Base-by-base conservation (phyloP, 176 grass and related monocot genomes). In the Oryza meyeriana region DNA sequence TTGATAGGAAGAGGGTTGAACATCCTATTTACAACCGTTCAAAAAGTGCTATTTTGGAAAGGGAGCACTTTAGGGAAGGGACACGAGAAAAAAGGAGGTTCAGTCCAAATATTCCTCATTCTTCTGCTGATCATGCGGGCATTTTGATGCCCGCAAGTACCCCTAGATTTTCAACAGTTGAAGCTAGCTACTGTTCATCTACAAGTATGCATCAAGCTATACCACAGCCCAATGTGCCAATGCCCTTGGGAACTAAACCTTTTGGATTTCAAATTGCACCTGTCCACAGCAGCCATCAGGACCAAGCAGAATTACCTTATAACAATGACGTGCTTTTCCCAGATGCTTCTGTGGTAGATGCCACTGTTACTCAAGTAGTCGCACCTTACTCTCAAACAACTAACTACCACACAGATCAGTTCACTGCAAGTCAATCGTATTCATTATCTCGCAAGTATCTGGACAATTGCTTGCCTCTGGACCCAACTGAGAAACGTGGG, bases 1-100 rank as follows among this genome's bases (percentile, higher is more conserved):
- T 90, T 83, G 67, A 74, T 28, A 31, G 66, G 36, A 90, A 68
- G 68, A 78, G 83, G 36, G 79, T 82, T 31, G 45, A 25, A 1
- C 79, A 13, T 12, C 66, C 67, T 48, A 16, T 90, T 67, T 44
- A 29, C 33, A 66, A 74, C 20, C 59, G 59, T 61, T 17, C 28
- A 48, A 3, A n/a, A 47, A 78, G 39, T 72, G 66, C 70, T 29
- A 61, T 20, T 72, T 30, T 78, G 8, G 78, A 72, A 82, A 72
- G 63, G 10, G 74, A 85, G 4, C 29, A 47, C 26, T 64, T 47
- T 29, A 72, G 58, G 17, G 74, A 44, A 50, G 32, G 66, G 72
- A 39, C 24, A 62, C 35, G 5, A n/a, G 67, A 74, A 1, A 74
- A 32, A 68, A 40, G 25, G 80, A 90, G 67, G 29, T 48, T 82